Evolutionary conservation across 1,284 basidiomycete genomes (phyloP).

Genomic region (Pterulicium gracile): DNA sequence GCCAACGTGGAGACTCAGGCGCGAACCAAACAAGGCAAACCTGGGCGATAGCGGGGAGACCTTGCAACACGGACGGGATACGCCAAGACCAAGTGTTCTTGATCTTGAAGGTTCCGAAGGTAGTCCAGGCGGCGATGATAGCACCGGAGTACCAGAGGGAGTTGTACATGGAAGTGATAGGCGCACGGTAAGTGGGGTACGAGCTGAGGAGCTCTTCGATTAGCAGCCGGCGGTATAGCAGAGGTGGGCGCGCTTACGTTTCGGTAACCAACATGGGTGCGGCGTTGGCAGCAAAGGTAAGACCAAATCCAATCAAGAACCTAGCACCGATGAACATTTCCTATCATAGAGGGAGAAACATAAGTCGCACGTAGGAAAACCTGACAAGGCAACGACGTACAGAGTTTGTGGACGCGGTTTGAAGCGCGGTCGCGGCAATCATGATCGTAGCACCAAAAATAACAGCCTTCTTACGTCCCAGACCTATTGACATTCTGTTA

Average conservation of each 20-base stretch:
- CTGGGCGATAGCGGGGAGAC: conserved; percentile 50
- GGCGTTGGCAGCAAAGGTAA: conserved; percentile 63
- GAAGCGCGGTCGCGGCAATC: conserved; percentile 55
- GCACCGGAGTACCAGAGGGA: conserved; percentile 64
- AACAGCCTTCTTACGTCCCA: conserved; percentile 54
- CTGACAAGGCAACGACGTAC: conserved; percentile 35
- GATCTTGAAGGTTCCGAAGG: conserved; percentile 64
- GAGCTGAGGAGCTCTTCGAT: conserved; percentile 38
- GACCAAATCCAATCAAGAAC: conserved; percentile 72
- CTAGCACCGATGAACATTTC: conserved; percentile 74
- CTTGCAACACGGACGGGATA: conserved; percentile 60
- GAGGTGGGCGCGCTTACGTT: conserved; percentile 4
- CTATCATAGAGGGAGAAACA: neutral
- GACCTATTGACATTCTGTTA: no score
- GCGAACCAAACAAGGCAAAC: conserved; percentile 46
- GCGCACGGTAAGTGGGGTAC: conserved; percentile 68
- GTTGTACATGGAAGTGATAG: conserved; percentile 44
- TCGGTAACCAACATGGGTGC: conserved; percentile 72
- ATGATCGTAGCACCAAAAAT: conserved; percentile 56
- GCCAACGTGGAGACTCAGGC: conserved; percentile 66
- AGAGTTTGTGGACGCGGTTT: conserved; percentile 45
- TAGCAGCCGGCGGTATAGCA: neutral
- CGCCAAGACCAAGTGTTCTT: conserved; percentile 63
- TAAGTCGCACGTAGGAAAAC: neutral
- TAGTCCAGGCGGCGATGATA: conserved; percentile 67